A percentile compares a stretch with the other conserved stretches of the same genome.
Conservation (phyloP, 495 filamentous ascomycete species). For the Collariella sp. region DNA sequence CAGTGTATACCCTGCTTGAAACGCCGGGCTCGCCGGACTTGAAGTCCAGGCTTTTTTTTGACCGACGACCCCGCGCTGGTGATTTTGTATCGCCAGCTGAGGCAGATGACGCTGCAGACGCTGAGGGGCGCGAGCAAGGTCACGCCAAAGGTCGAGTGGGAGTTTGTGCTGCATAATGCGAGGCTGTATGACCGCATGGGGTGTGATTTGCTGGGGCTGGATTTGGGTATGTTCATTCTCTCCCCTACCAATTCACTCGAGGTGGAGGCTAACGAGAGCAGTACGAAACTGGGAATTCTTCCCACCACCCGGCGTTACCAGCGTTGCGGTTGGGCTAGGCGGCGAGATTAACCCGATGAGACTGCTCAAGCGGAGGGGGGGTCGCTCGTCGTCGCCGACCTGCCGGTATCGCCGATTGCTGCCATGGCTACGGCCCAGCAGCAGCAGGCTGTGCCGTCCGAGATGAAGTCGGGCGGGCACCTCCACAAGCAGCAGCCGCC, state of each 20-base stretch:
- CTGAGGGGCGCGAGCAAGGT: conserved; percentile 76
- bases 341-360: conserved; percentile 54
- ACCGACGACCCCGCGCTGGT: conserved; percentile 85
- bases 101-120: conserved; percentile 78
- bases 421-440: conserved; percentile 19
- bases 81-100: conserved; percentile 76
- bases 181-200: conserved; percentile 90
- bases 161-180: conserved; percentile 83
- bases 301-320: conserved; percentile 31
- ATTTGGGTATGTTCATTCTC: conserved; percentile 45
- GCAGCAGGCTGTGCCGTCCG: conserved; percentile 49
- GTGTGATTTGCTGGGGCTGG: conserved; percentile 84
- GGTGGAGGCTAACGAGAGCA: not conserved
- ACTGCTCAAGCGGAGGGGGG: conserved; percentile 61
- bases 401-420: conserved; percentile 41
- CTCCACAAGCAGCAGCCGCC: conserved; percentile 53
- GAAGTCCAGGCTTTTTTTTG: conserved; percentile 67
- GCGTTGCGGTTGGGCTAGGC: conserved; percentile 22
- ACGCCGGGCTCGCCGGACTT: conserved; percentile 51
- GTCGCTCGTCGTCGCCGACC: conserved; percentile 72
- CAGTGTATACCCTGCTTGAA: conserved; percentile 61
- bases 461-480: conserved; percentile 42
- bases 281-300: conserved; percentile 87
- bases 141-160: conserved; percentile 73
- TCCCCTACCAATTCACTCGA: not conserved